These are phyloP conservation scores for Xylaria polymorpha DNA, from an alignment of 2,329 filamentous ascomycete species.

Conservation along the genomic window DNA sequence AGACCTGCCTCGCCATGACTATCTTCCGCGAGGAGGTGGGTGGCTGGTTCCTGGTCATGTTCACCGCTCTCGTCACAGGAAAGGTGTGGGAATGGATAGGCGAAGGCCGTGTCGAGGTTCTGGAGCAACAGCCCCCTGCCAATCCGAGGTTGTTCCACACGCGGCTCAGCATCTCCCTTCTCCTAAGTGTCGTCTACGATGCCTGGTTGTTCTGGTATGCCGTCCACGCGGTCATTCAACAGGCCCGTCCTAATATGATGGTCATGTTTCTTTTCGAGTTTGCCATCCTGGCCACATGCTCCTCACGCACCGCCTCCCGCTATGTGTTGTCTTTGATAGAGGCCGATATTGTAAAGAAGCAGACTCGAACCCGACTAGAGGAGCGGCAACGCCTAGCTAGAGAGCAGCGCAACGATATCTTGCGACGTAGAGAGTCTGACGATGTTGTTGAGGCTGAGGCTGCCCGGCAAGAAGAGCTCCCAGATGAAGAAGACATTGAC, in stretches of 20 bases:
- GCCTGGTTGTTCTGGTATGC: slow-evolving; percentile 83
- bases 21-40: slow-evolving; percentile 97
- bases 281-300: slow-evolving; percentile 83
- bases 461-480: slow-evolving; percentile 62
- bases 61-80: slow-evolving; percentile 88
- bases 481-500: slow-evolving; percentile 80
- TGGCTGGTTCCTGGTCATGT: slow-evolving; percentile 96
- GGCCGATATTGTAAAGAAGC: slow-evolving; percentile 76
- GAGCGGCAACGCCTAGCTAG: slow-evolving; percentile 76
- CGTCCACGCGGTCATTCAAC: slow-evolving; percentile 82
- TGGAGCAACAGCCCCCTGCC: slow-evolving; percentile 93
- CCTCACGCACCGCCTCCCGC: slow-evolving; percentile 79
- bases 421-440: slow-evolving; percentile 59
- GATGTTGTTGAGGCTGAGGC: slow-evolving; percentile 62
- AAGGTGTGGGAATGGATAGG: slow-evolving; percentile 99
- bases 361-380: slow-evolving; percentile 76
- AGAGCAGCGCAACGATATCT: slow-evolving; percentile 65
- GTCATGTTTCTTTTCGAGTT: slow-evolving; percentile 99
- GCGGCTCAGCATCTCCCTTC: slow-evolving; percentile 80
- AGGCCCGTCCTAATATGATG: slow-evolving; percentile 98
- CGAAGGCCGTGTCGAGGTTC: slow-evolving; percentile 90
- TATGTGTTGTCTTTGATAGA: slow-evolving; percentile 85
- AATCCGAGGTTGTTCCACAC: slow-evolving; percentile 91
- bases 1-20: slow-evolving; percentile 97
- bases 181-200: slow-evolving; percentile 84